Evolutionary conservation across 2,329 filamentous ascomycete genomes (phyloP).

Genomic region (Cladosporium cucumerinum): DNA sequence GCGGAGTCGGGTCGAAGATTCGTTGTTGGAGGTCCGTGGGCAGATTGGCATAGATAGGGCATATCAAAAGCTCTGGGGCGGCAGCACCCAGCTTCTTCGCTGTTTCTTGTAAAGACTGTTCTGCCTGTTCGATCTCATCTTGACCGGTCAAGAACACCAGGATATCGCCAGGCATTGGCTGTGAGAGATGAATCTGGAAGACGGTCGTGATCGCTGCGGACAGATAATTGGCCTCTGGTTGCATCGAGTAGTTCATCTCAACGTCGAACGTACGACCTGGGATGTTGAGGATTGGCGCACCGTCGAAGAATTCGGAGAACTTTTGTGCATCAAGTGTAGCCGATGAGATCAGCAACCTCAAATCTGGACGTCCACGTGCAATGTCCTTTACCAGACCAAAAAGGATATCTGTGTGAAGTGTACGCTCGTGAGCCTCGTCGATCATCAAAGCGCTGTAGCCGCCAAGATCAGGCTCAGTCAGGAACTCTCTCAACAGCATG

Average conservation of each 20-base stretch:
- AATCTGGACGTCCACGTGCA: constrained; percentile 73
- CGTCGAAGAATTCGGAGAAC: constrained; percentile 87
- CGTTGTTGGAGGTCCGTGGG: constrained; percentile 87
- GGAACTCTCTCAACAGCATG: constrained; percentile 84
- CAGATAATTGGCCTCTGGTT: constrained; percentile 91
- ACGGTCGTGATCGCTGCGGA: constrained; percentile 87
- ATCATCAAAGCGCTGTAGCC: constrained; percentile 90
- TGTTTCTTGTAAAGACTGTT: constrained; percentile 80
- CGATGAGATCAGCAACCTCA: constrained; percentile 88
- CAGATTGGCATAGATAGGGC: constrained; percentile 90
- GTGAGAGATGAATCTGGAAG: constrained; percentile 90
- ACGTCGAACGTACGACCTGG: constrained; percentile 86
- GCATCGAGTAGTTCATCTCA: constrained; percentile 84
- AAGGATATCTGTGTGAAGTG: constrained; percentile 84
- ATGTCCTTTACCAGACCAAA: constrained; percentile 87
- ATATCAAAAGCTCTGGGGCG: constrained; percentile 81
- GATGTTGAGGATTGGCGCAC: constrained; percentile 91
- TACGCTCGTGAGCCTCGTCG: constrained; percentile 95
- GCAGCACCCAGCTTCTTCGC: constrained; percentile 80
- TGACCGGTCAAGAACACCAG: constrained; percentile 93
- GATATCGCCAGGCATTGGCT: constrained; percentile 76
- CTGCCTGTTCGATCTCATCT: constrained; percentile 89
- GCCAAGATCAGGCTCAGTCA: constrained; percentile 80
- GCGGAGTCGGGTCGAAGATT: constrained; percentile 91
- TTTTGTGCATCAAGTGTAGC: constrained; percentile 93